Evolutionary conservation across 163 green algal species (phyloP).

Genomic region (Scenedesmus sp.): DNA sequence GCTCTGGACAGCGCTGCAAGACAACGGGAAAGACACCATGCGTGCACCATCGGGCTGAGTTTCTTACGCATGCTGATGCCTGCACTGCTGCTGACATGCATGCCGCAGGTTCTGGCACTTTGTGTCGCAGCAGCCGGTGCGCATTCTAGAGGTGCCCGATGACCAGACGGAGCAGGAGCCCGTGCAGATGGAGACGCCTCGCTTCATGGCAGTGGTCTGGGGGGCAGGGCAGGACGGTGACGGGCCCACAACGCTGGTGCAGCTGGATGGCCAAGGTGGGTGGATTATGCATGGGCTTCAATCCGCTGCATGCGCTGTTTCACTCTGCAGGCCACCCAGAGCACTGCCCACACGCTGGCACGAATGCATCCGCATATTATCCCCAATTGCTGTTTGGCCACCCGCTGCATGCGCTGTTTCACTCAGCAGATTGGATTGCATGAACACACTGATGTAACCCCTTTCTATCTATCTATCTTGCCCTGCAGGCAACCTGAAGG

Average conservation of each 20-base stretch:
- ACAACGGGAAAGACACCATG: too few relatives aligned
- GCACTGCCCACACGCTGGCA: too few relatives aligned
- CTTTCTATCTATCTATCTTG: neutral
- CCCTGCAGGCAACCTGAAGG: constrained; percentile 79
- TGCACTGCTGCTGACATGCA: neutral
- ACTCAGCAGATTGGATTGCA: too few relatives aligned
- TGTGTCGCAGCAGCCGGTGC: constrained; percentile 41
- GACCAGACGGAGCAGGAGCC: constrained; percentile 43
- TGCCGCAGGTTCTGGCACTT: constrained; percentile 44
- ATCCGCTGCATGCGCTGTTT: neutral
- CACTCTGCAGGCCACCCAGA: too few relatives aligned
- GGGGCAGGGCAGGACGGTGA: constrained; percentile 12
- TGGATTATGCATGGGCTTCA: neutral
- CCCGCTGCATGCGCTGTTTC: too few relatives aligned
- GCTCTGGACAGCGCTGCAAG: too few relatives aligned
- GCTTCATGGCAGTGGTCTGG: constrained; percentile 51
- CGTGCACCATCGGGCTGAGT: too few relatives aligned
- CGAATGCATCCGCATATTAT: too few relatives aligned
- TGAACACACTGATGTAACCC: too few relatives aligned
- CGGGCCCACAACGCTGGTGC: constrained; percentile 45
- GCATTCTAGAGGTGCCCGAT: constrained; percentile 45
- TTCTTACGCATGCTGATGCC: too few relatives aligned
- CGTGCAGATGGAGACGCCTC: constrained; percentile 37
- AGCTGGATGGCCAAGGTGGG: constrained; percentile 49
- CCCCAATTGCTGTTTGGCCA: too few relatives aligned